Evolutionary conservation across 345 rosid genomes (phyloP).

Genomic region (Gossypium anomalum): DNA sequence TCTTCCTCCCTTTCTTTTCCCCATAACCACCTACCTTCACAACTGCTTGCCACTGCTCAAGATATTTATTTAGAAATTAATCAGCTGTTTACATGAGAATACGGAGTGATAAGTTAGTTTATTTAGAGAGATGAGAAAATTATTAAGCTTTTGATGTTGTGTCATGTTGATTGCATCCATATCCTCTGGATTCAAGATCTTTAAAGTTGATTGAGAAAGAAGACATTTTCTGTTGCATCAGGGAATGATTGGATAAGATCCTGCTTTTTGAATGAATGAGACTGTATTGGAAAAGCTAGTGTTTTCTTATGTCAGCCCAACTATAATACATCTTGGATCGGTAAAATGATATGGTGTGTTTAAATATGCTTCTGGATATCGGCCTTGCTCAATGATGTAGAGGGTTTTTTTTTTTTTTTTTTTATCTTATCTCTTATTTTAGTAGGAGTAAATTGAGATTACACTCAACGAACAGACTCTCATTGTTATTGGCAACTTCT

Average conservation of each 20-base stretch:
- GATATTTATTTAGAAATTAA: neutral
- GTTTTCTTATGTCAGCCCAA: neutral
- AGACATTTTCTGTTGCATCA: constrained; percentile 35
- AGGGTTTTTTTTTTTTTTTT: too few species aligned
- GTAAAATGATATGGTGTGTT: neutral
- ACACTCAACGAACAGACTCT: too few species aligned
- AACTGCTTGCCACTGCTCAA: too few species aligned
- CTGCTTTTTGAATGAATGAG: neutral
- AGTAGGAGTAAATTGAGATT: too few species aligned
- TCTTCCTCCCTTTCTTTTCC: too few species aligned
- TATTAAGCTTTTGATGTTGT: constrained; percentile 45
- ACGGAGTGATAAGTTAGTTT: neutral
- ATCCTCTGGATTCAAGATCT: constrained; percentile 58
- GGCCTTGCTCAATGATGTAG: constrained; percentile 3
- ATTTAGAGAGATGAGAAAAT: neutral
- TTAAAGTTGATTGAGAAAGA: constrained; percentile 58
- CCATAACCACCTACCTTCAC: too few species aligned
- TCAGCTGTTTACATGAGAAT: neutral
- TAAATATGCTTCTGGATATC: constrained; percentile 7
- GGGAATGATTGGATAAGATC: neutral
- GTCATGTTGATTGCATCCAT: constrained; percentile 52
- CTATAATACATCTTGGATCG: neutral
- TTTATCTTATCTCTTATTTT: neutral
- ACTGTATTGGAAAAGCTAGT: neutral
- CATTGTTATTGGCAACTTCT: too few species aligned